phyloP scores from a whole-genome alignment of 768 basidiomycete species.

The Gloeophyllum trabeum region DNA sequence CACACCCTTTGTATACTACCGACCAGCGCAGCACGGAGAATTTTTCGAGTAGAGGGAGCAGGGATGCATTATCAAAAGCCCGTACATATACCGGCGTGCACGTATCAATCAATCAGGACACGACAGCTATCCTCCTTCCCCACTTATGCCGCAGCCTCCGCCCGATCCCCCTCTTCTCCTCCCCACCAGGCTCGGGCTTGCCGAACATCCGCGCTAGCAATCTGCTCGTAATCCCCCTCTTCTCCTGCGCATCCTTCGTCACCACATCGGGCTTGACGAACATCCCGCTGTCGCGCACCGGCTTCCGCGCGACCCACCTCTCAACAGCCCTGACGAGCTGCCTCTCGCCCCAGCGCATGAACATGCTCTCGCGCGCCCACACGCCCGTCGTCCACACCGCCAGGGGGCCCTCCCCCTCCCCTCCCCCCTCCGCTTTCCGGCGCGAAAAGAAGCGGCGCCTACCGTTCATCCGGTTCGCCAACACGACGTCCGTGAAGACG shows the following conservation, averaged over 20 bases:
- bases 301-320: slow-evolving; percentile 20
- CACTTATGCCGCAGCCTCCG: too few species aligned
- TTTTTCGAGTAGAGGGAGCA: background rate
- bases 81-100: background rate
- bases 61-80: background rate
- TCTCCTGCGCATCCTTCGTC: background rate
- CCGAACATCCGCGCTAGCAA: too few species aligned
- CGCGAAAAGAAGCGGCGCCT: slow-evolving; percentile 4
- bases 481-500: slow-evolving; percentile 82
- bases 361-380: slow-evolving; percentile 54
- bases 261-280: slow-evolving; percentile 8
- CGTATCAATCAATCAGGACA: too few species aligned
- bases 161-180: background rate
- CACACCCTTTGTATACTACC: too few species aligned
- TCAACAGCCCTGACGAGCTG: slow-evolving; percentile 33
- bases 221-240: background rate
- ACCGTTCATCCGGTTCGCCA: slow-evolving; percentile 63
- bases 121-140: too few species aligned
- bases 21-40: too few species aligned
- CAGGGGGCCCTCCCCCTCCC: slow-evolving; percentile 33
- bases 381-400: slow-evolving; percentile 63
- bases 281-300: slow-evolving; percentile 3
- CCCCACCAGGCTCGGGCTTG: background rate
- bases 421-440: slow-evolving; percentile 6
- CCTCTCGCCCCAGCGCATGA: slow-evolving; percentile 50